Conservation (phyloP, 1,284 basidiomycete species). For the Stereum hirsutum region DNA sequence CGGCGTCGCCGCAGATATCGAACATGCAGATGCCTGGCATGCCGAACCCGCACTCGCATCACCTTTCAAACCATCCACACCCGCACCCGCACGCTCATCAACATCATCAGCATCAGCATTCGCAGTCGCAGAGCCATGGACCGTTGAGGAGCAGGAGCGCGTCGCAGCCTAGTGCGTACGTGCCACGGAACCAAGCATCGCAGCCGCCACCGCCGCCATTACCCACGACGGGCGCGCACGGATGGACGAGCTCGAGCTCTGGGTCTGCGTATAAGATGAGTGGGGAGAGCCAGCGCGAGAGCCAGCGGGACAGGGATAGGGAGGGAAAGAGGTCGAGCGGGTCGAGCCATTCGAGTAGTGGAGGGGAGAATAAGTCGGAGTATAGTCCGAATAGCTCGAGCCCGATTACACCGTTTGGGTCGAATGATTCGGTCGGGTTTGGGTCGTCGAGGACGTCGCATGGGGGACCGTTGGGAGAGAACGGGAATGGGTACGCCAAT, state of each 20-base stretch:
- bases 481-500: too few relatives aligned
- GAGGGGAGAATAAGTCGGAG: conserved; percentile 69
- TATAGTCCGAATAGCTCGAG: conserved; percentile 75
- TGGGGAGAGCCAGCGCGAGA: too few relatives aligned
- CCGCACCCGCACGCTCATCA: too few relatives aligned
- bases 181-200: conserved; percentile 23
- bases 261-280: too few relatives aligned
- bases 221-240: too few relatives aligned
- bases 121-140: too few relatives aligned
- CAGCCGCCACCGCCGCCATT: conserved; percentile 47
- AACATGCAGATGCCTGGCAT: conserved; percentile 14
- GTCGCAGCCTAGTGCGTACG: conserved; percentile 67
- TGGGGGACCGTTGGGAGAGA: too few relatives aligned
- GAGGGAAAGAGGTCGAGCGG: conserved; percentile 66
- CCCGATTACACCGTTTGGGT: conserved; percentile 79
- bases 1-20: conserved; percentile 12
- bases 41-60: conserved; percentile 43
- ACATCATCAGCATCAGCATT: too few relatives aligned
- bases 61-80: too few relatives aligned
- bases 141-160: too few relatives aligned
- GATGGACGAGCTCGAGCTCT: too few relatives aligned
- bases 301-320: conserved; percentile 43
- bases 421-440: conserved; percentile 78
- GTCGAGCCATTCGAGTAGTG: conserved; percentile 71
- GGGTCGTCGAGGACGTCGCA: too few relatives aligned